Conservation (phyloP, 2,329 filamentous ascomycete species). For the Parastagonospora nodorum region DNA sequence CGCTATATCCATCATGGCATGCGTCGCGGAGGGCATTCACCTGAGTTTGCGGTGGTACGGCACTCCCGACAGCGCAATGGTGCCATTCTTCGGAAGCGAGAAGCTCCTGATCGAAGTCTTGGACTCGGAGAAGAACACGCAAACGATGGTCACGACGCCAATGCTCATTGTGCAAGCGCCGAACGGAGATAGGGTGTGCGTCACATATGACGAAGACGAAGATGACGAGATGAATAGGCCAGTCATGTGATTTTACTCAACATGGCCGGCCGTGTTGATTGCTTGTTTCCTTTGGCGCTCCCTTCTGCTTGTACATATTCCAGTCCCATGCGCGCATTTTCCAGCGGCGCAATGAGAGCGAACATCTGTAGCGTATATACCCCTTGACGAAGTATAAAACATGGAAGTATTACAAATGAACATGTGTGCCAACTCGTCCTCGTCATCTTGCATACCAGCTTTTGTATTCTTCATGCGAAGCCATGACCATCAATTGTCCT, state of each 20-base stretch:
- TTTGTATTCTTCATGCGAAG: not conserved
- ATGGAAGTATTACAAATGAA: not conserved
- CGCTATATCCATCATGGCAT: conserved; percentile 31
- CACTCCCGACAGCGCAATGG: not conserved
- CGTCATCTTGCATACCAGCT: not conserved
- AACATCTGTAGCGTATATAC: conserved; percentile 10
- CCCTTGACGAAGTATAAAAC: conserved; percentile 16
- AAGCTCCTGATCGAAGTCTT: conserved; percentile 26
- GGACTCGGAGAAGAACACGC: conserved; percentile 34
- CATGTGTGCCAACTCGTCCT: not conserved
- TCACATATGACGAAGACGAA: conserved; percentile 35
- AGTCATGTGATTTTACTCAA: conserved; percentile 33
- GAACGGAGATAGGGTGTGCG: conserved; percentile 26
- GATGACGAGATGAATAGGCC: conserved; percentile 41
- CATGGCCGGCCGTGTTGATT: conserved; percentile 7
- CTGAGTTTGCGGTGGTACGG: conserved; percentile 25
- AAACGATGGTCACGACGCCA: conserved; percentile 22
- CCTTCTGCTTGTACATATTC: conserved; percentile 7
- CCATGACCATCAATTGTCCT: conserved; percentile 2
- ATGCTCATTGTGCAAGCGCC: conserved; percentile 22
- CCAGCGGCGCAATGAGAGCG: conserved; percentile 15
- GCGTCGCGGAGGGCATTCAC: conserved; percentile 32
- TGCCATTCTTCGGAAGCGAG: conserved; percentile 29
- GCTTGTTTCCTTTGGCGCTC: not conserved
- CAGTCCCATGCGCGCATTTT: conserved; percentile 17